Base-by-base conservation (phyloP, 2,329 filamentous ascomycete genomes). In the Pseudogymnoascus sp. region DNA sequence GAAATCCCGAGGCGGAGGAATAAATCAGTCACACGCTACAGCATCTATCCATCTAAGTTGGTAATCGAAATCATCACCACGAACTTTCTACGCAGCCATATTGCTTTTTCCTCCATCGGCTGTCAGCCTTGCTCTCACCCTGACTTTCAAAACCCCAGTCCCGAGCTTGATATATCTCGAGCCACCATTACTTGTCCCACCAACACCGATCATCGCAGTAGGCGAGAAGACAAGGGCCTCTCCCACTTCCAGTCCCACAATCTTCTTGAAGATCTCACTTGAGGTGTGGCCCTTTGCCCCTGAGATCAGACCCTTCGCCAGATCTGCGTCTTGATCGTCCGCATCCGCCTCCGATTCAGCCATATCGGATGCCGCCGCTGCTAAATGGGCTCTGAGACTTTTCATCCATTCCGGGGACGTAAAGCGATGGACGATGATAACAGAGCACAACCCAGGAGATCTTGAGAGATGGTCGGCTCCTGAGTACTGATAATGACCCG, bases 341-440 rank as follows among this genome's bases (percentile, higher is more conserved):
- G 69, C 63, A 35, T 65, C 62, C 10, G 71, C 67, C 29, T 68
- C 72, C 66, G 68, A 67, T 63, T 70, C 69, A 58, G 66, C 66
- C 58, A 72, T 58, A 6, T 65, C 10, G 31, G 59, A 37, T 59
- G 69, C 65, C 12, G 76, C 69, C 2, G 74, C 82, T 4, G 79
- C 82, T 1, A 88, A 72, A 69, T 84, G 76, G 0, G 65, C 65
- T 52, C 71, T 69, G 5, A 84, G 72, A 2, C 37, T 33, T 33
- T n/a, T 68, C 29, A 84, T 78, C 87, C 87, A 90, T 1, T 79
- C 79, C 0, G 87, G 87, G 0, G 82, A 86, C 0, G 79, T 84
- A 71, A 92, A 92, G 0, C 86, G 80, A 69, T 92, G 88, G 0
- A 92, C 84, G 13, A 92, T 78, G 0, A 84, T 88, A n/a, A 89